Evolutionary conservation across 768 basidiomycete genomes (phyloP).

Genomic region (Gyrodon lividus): DNA sequence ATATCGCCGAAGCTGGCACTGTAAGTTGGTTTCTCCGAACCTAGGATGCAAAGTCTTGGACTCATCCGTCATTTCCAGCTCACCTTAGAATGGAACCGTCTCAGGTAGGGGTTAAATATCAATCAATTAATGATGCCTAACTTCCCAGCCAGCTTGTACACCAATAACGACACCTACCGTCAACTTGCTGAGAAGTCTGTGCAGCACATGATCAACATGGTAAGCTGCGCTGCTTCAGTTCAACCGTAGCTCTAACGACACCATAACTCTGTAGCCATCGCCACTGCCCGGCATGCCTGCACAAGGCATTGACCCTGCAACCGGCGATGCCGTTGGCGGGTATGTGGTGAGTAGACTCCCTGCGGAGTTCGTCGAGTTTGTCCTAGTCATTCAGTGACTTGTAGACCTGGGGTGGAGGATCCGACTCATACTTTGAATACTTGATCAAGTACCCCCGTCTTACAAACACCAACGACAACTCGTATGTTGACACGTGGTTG

Average conservation of each 20-base stretch:
- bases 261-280: conserved; percentile 8
- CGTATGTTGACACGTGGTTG: conserved; percentile 67
- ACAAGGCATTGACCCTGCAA: conserved; percentile 54
- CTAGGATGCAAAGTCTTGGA: background rate
- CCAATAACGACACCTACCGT: conserved; percentile 59
- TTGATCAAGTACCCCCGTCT: conserved; percentile 70
- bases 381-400: background rate
- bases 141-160: conserved; percentile 37
- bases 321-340: conserved; percentile 48
- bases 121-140: background rate
- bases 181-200: conserved; percentile 53
- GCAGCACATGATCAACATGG: conserved; percentile 47
- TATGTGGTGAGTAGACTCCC: conserved; percentile 53
- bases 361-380: background rate
- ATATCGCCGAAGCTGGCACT: conserved; percentile 46
- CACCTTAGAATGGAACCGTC: conserved; percentile 55
- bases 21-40: conserved; percentile 25
- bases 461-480: conserved; percentile 59
- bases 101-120: conserved; percentile 31
- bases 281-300: conserved; percentile 50
- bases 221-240: conserved; percentile 21
- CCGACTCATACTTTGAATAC: conserved; percentile 78
- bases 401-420: conserved; percentile 69
- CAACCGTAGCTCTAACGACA: background rate
- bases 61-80: conserved; percentile 36